A percentile compares a stretch with the other conserved stretches of the same genome.
Evolutionary conservation across 768 basidiomycete species (phyloP).

Genomic region (Kwoniella sp.): DNA sequence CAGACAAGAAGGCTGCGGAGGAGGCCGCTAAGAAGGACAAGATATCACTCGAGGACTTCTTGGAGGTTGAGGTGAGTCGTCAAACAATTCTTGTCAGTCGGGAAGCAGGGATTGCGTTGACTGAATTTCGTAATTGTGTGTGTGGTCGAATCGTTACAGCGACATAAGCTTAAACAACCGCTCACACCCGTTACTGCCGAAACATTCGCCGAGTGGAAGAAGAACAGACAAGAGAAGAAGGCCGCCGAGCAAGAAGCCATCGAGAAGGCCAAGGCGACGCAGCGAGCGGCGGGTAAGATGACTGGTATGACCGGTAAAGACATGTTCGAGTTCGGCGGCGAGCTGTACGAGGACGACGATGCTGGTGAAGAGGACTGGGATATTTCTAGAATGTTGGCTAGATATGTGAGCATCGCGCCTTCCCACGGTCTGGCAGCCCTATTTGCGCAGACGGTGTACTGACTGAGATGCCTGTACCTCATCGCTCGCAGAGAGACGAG

Average conservation of each 20-base stretch:
- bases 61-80: conserved; percentile 86
- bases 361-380: conserved; percentile 56
- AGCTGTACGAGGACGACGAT: conserved; percentile 52
- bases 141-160: conserved; percentile 59
- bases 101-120: not conserved
- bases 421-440: no score
- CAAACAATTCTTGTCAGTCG: not conserved
- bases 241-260: conserved; percentile 79
- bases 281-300: conserved; percentile 83
- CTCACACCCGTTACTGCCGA: conserved; percentile 93
- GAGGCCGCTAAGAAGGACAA: conserved; percentile 80
- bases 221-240: conserved; percentile 93
- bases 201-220: conserved; percentile 91
- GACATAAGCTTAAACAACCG: conserved; percentile 75
- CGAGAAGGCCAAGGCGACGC: conserved; percentile 77
- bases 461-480: not conserved
- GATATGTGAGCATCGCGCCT: conserved; percentile 45
- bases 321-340: conserved; percentile 65
- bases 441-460: no score
- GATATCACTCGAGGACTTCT: conserved; percentile 93
- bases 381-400: conserved; percentile 51
- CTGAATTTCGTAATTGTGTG: not conserved
- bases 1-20: conserved; percentile 86
- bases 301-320: conserved; percentile 94
- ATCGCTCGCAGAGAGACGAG: conserved; percentile 46